Evolutionary conservation across 179 eudicot species (phyloP), one percentile per base, ranked within the genome.

Genomic region (Sideroxylon spinosum): DNA sequence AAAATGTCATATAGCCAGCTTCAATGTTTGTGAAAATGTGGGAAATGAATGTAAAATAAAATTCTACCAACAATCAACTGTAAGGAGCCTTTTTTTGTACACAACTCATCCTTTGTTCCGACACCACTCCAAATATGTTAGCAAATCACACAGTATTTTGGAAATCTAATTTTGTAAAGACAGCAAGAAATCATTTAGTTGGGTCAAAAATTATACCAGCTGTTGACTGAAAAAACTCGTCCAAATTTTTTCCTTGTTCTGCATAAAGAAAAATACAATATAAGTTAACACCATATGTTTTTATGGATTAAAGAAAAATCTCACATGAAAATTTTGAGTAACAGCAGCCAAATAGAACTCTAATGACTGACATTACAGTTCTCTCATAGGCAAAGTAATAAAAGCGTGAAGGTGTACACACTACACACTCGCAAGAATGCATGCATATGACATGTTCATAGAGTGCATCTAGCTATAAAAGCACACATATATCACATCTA

Each of bases 221-320:
- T 53, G 98, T 95, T 73, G 98, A 95, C 86, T 88, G 89, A 68
- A 95, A 95, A 82, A 95, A 95, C 82, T 95, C 98, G 20, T 95
- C 97, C 85, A 95, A 84, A 81, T 95, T 90, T 84, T 89, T 93
- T 46, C 95, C 98, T 87, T 95, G 98, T 60, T 86, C 98, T 95
- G 95, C 79, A 74, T 49, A 80, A 82, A 64, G 49, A 29, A 82
- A 73, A 63, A 74, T 70, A 68, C 49, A 13, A 68, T 14, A 12
- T 81, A 69, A 79, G 46, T 64, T 74, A 46, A 19, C 62, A 26
- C 12, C 28, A 64, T 56, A 68, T 13, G 37, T 13, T 46, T 26
- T 52, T 20, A 17, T 29, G 5, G 29, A 66, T 8, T 22, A 62
- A 20, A 29, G 67, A 25, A 75, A 79, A 50, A 29, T 71, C 32